These are phyloP conservation scores for Chlamydomonas sphaeroides DNA, from an alignment of 139 green algal genomes.

Conservation along the genomic window DNA sequence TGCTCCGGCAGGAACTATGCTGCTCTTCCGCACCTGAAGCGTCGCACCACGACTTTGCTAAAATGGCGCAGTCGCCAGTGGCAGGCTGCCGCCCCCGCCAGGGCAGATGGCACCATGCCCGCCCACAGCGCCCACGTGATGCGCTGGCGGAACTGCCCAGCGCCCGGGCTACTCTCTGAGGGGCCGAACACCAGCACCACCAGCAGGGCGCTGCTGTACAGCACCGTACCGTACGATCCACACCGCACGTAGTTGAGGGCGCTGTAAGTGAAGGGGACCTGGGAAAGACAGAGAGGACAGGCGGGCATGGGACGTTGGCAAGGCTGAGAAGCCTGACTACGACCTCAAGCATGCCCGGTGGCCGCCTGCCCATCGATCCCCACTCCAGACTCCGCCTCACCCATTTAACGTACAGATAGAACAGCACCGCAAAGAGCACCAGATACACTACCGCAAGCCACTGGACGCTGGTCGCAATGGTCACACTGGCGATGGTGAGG, in stretches of 20 bases:
- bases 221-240: neutral
- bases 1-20: too few species aligned
- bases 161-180: neutral
- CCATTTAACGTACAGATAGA: slow-evolving; percentile 21
- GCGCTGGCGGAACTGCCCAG: neutral
- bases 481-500: neutral
- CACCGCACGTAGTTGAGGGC: slow-evolving; percentile 19
- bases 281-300: neutral
- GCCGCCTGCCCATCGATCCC: too few species aligned
- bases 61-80: neutral
- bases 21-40: slow-evolving; percentile 18
- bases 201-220: slow-evolving; percentile 18
- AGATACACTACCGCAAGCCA: slow-evolving; percentile 1
- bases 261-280: slow-evolving; percentile 23
- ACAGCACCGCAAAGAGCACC: neutral
- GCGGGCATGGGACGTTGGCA: neutral
- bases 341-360: too few species aligned
- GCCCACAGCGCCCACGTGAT: slow-evolving; percentile 17
- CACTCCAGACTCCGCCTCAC: too few species aligned
- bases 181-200: slow-evolving; percentile 5
- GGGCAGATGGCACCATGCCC: neutral
- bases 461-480: neutral
- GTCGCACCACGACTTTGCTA: neutral
- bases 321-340: too few species aligned
- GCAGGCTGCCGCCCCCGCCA: neutral